Evolutionary conservation across 176 grass and related monocot genomes (phyloP), one percentile per base, ranked within the genome.

Genomic region (Hyparrhenia diplandra): DNA sequence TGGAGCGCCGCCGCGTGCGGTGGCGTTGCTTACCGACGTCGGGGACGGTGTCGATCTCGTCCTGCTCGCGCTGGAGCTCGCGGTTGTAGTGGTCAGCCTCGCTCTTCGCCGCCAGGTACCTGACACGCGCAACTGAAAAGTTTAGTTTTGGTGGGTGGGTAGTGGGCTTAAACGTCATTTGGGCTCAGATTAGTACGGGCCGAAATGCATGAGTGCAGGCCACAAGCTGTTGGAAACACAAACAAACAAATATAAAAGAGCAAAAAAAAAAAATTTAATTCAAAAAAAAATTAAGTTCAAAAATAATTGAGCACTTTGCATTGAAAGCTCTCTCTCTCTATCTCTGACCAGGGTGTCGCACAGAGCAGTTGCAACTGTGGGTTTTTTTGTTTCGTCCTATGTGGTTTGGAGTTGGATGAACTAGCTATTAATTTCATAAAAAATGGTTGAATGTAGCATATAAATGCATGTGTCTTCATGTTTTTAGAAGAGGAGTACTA

Each of bases 81-180:
- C 92, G 88, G 64, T 77, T 57, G 88, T 95, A 98, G 76, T 95
- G 95, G 58, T 98, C 95, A 2, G 92, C 84, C 75, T 98, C 95
- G 77, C 95, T 95, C 86, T 98, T 98, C 5, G 95, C 92, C 11
- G 95, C 95, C 5, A 98, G 80, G 78, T 95, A 98, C 86, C 95
- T 98, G 88, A 54, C 24, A 86, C 11, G 10, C 55, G 30, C 43
- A 17, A 59, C 10, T 13, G n/a, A 23, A 27, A 41, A 24, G 1
- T 27, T 46, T 29, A 47, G 75, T 32, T 25, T 59, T 59, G 3
- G 55, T 40, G 24, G 37, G 35, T 60, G 23, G 59, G 24, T 28
- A 29, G 1, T 23, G 20, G 25, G 60, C 40, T 65, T 4, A 31
- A 65, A 61, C 8, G 1, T 23, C 18, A 25, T 31, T 46, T 55